Evolutionary conservation across 208 protist genomes (phyloP), one percentile per base, ranked within the genome.

Genomic region (Trypanosomatidae sp.): DNA sequence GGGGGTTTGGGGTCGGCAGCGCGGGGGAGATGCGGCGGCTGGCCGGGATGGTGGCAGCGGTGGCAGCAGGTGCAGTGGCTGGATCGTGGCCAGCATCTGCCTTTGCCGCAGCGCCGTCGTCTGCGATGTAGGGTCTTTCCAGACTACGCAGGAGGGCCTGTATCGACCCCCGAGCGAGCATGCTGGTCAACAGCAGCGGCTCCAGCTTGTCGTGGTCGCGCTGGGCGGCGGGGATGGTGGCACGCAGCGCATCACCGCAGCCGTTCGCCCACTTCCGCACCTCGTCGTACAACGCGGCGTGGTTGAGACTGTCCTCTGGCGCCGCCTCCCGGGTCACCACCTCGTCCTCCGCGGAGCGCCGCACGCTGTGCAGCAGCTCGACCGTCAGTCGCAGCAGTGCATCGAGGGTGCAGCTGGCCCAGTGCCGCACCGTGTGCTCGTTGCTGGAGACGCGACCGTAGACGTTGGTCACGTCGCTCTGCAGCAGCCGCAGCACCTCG

Each of bases 381-480:
- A 70, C 53, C 0, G 41, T 68, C 2, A 81, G 67, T 17, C 60
- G 77, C 58, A 76, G 66, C 58, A 76, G 44, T 10, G 52, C 28
- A 28, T 44, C 60, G 17, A 81, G 71, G 36, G 66, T 74, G 41
- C 65, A 69, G 52, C 76, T 69, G 43, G 72, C 22, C 50, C 58
- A 62, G 17, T 59, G 60, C 28, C 76, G 82, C 50, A 78, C 49
- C 25, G 50, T 33, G 47, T 86, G 77, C 70, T 76, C 62, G 66
- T 53, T 62, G 25, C 55, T 17, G 0, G 77, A 72, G 49, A 87
- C 62, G 25, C 65, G 36, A 50, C 60, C 49, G 41, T 70, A 66
- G 15, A 84, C 72, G 62, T 84, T 84, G 6, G 70, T 52, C 30
- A 88, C 67, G 60, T 88, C 83, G 44, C 73, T 76, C 47, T 69